These are phyloP conservation scores for Cryphonectria naterciae DNA, from an alignment of 2,329 filamentous ascomycete species.

Conservation along the genomic window DNA sequence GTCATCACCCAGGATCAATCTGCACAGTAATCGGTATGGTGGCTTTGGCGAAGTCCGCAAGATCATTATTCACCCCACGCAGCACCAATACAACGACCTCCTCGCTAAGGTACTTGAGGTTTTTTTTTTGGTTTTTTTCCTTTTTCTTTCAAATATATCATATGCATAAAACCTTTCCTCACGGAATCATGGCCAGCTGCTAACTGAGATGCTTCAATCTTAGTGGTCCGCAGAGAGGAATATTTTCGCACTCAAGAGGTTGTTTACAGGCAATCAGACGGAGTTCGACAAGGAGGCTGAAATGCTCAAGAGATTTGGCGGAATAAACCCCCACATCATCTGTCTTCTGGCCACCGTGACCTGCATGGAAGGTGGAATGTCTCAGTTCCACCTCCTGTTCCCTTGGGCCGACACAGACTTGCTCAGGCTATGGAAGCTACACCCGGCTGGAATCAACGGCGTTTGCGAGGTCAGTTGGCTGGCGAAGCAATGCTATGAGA, in stretches of 20 bases:
- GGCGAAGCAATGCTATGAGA: not conserved
- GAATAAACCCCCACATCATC: not conserved
- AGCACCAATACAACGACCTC: not conserved
- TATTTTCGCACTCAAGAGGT: not conserved
- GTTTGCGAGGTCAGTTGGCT: not conserved
- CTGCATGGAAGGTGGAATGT: not conserved
- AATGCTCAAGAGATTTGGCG: not conserved
- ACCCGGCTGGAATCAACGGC: not conserved
- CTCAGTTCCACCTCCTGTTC: not conserved
- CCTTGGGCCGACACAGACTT: slow-evolving; percentile 1
- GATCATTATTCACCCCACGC: not conserved
- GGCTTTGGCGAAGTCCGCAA: not conserved
- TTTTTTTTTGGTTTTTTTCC: too few relatives aligned
- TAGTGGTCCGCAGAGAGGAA: not conserved
- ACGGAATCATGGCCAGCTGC: not conserved
- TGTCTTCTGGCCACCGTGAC: not conserved
- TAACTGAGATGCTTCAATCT: not conserved
- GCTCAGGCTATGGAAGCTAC: not conserved
- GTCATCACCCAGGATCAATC: not conserved
- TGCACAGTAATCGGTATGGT: not conserved
- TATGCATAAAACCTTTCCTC: not conserved
- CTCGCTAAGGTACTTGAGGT: not conserved
- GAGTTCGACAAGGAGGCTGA: not conserved
- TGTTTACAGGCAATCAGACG: not conserved
- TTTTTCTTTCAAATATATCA: too few relatives aligned